A percentile compares a stretch with the other conserved stretches of the same genome.
These are phyloP conservation scores for Solanum hybrid DNA, from an alignment of 305 asterid genomes.

Conservation along the genomic window DNA sequence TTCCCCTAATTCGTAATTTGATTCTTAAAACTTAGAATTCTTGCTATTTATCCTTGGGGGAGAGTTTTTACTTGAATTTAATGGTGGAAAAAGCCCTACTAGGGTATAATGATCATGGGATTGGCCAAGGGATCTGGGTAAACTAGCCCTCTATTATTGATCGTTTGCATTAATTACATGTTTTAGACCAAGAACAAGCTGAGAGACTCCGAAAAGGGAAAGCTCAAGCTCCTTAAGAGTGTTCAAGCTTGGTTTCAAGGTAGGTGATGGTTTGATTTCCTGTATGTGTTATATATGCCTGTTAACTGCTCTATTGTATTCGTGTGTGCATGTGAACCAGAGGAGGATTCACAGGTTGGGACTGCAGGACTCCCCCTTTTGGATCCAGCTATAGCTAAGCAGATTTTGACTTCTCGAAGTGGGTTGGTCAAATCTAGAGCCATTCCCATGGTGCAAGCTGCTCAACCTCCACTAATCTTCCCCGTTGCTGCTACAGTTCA, in stretches of 20 bases:
- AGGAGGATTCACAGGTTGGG: no score
- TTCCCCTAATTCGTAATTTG: not conserved
- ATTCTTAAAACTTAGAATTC: not conserved
- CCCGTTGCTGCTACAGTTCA: not conserved
- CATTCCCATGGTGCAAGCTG: not conserved
- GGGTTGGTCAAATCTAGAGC: no score
- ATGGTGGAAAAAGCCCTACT: not conserved
- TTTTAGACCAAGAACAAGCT: not conserved
- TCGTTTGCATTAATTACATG: not conserved
- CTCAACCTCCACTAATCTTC: not conserved
- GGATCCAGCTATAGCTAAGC: no score
- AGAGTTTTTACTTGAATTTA: not conserved
- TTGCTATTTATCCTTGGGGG: not conserved
- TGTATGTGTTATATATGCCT: not conserved
- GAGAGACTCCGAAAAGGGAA: not conserved
- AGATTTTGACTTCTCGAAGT: no score
- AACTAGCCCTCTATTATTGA: not conserved
- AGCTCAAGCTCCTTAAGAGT: not conserved
- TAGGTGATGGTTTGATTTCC: not conserved
- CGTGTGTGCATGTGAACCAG: not conserved
- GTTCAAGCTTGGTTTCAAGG: not conserved
- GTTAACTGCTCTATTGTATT: not conserved
- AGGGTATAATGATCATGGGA: not conserved
- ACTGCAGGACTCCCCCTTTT: no score
- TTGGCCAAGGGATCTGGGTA: not conserved